These are phyloP conservation scores for Ascosphaera apis DNA, from an alignment of 2,329 filamentous ascomycete species.

Conservation along the genomic window DNA sequence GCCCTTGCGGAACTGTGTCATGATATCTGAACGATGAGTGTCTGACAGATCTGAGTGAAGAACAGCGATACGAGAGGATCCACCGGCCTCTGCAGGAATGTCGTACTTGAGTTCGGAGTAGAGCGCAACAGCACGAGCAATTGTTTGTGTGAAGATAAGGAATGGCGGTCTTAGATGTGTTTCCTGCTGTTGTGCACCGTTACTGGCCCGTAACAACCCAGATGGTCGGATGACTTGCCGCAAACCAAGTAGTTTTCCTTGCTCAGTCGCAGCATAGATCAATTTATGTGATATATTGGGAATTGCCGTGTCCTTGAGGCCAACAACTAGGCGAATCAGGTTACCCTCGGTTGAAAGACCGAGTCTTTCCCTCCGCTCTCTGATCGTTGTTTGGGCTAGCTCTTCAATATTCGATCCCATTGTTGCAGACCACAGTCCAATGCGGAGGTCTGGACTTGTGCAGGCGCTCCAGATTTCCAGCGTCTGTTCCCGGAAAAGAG, in stretches of 20 bases:
- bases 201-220: conserved; percentile 21
- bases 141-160: conserved; percentile 89
- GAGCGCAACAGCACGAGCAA: conserved; percentile 67
- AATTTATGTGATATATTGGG: conserved; percentile 80
- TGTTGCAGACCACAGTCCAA: conserved; percentile 86
- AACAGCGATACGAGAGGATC: conserved; percentile 62
- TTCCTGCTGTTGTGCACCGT: conserved; percentile 12
- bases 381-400: conserved; percentile 46
- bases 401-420: conserved; percentile 87
- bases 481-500: conserved; percentile 75
- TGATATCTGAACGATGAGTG: conserved; percentile 50
- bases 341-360: conserved; percentile 17
- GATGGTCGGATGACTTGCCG: conserved; percentile 70
- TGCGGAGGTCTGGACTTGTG: conserved; percentile 41
- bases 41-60: conserved; percentile 73
- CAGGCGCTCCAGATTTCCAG: conserved; percentile 65
- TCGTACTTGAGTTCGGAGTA: conserved; percentile 85
- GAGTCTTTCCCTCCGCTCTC: conserved; percentile 26
- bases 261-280: conserved; percentile 75
- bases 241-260: conserved; percentile 77
- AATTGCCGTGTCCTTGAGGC: conserved; percentile 83
- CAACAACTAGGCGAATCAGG: conserved; percentile 73
- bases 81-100: conserved; percentile 70
- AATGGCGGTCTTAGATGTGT: conserved; percentile 57
- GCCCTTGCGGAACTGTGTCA: conserved; percentile 72